These are phyloP conservation scores for Coelastrella sp. DNA, from an alignment of 139 green algal species.

Conservation along the genomic window DNA sequence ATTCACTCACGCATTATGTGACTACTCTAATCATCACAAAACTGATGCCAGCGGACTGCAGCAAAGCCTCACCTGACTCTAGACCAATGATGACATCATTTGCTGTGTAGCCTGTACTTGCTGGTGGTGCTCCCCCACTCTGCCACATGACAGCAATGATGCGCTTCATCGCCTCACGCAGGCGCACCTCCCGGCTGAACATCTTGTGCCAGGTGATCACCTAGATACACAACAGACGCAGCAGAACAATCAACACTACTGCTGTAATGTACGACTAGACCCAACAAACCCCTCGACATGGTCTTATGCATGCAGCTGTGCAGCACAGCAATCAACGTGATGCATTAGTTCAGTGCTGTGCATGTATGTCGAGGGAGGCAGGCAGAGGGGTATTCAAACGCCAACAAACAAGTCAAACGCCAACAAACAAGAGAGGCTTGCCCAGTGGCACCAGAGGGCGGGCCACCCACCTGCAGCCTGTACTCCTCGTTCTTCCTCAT, in stretches of 20 bases:
- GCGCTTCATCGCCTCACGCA: conserved; percentile 63
- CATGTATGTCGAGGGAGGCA: too few species aligned
- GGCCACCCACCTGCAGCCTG: conserved; percentile 41
- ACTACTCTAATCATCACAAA: too few species aligned
- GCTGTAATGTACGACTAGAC: too few species aligned
- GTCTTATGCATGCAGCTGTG: too few species aligned
- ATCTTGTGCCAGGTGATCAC: conserved; percentile 61
- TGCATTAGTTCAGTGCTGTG: too few species aligned
- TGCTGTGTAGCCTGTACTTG: conserved; percentile 50
- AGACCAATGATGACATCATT: conserved; percentile 60
- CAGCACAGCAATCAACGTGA: too few species aligned
- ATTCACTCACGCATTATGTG: too few species aligned
- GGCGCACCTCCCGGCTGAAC: conserved; percentile 58
- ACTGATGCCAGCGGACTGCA: not conserved
- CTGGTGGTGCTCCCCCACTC: conserved; percentile 5
- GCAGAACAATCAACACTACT: not conserved
- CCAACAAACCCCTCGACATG: too few species aligned
- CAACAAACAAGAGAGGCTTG: too few species aligned
- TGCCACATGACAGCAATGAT: conserved; percentile 52
- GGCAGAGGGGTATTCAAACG: too few species aligned
- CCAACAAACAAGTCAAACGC: too few species aligned
- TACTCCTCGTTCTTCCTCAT: conserved; percentile 50
- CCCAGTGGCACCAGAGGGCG: too few species aligned
- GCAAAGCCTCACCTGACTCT: conserved; percentile 44
- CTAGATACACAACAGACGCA: conserved; percentile 22